Evolutionary conservation across 2,329 filamentous ascomycete species (phyloP).

Genomic region (Sporothrix pallida): DNA sequence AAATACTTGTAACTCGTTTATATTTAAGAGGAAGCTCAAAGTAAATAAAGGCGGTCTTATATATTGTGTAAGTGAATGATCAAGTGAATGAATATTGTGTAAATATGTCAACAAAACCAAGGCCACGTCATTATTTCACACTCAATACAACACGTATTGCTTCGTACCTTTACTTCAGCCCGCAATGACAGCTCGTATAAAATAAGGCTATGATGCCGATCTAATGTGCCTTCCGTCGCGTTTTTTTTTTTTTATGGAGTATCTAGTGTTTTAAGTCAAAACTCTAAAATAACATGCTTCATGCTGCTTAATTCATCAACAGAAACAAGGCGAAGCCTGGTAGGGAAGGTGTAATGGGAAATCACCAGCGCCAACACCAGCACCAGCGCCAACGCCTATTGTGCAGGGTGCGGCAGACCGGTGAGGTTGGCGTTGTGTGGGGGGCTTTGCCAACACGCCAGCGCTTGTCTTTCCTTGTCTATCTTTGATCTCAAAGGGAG

Average conservation of each 20-base stretch:
- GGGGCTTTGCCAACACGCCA: neutral
- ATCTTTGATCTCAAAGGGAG: neutral
- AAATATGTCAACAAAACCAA: too few relatives aligned
- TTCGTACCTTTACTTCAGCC: too few relatives aligned
- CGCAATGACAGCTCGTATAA: neutral
- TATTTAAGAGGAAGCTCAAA: too few relatives aligned
- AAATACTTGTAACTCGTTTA: too few relatives aligned
- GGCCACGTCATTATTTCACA: too few relatives aligned
- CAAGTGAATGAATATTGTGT: too few relatives aligned
- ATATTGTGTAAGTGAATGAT: too few relatives aligned
- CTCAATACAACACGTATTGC: too few relatives aligned
- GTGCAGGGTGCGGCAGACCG: neutral
- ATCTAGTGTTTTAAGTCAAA: neutral
- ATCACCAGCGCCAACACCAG: neutral
- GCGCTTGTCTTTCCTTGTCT: neutral
- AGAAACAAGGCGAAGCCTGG: constrained; percentile 6
- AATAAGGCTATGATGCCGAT: neutral
- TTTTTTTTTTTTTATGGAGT: neutral
- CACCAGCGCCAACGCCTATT: constrained; percentile 8
- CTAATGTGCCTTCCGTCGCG: neutral
- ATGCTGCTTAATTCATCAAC: neutral
- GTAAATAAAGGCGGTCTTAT: too few relatives aligned
- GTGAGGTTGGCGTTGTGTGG: constrained; percentile 13
- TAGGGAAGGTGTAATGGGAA: constrained; percentile 6
- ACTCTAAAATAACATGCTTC: too few relatives aligned